A percentile compares a stretch with the other conserved stretches of the same genome.
Conservation (phyloP, 805 yeast genomes). For the Lipomyces spencermartinsiae region DNA sequence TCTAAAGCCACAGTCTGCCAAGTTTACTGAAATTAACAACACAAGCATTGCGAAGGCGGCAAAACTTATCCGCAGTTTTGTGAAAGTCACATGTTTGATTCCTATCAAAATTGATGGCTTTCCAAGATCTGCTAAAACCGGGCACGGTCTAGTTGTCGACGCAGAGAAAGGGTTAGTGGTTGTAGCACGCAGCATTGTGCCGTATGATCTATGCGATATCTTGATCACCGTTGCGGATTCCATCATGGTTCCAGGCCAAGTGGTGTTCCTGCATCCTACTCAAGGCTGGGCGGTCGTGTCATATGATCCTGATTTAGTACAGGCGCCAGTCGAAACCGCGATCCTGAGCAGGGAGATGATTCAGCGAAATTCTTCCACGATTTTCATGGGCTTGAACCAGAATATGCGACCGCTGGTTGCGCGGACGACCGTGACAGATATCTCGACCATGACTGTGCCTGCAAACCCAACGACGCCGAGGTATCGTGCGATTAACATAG, state of each 20-base stretch:
- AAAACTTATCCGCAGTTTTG: slow-evolving; percentile 69
- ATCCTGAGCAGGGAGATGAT: slow-evolving; percentile 61
- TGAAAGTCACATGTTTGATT: slow-evolving; percentile 65
- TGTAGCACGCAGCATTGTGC: slow-evolving; percentile 77
- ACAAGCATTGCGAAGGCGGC: slow-evolving; percentile 59
- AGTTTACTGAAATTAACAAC: slow-evolving; percentile 48
- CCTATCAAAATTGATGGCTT: slow-evolving; percentile 80
- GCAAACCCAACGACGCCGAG: slow-evolving; percentile 72
- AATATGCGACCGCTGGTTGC: slow-evolving; percentile 72
- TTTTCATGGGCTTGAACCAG: slow-evolving; percentile 82
- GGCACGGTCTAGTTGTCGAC: slow-evolving; percentile 83
- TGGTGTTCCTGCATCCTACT: slow-evolving; percentile 84
- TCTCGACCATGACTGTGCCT: slow-evolving; percentile 76
- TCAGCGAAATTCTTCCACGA: slow-evolving; percentile 74
- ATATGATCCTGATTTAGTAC: slow-evolving; percentile 77
- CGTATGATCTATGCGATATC: slow-evolving; percentile 81
- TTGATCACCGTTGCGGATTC: slow-evolving; percentile 85
- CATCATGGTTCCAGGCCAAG: slow-evolving; percentile 76
- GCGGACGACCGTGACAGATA: slow-evolving; percentile 76
- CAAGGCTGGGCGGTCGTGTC: slow-evolving; percentile 83
- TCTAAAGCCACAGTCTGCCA: slow-evolving; percentile 65
- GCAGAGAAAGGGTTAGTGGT: slow-evolving; percentile 79
- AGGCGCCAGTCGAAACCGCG: slow-evolving; percentile 76
- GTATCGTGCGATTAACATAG: slow-evolving; percentile 84
- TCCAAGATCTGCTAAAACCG: slow-evolving; percentile 64